Conservation (phyloP, 306 rosid genomes). For the Trichosanthes cucumerina region DNA sequence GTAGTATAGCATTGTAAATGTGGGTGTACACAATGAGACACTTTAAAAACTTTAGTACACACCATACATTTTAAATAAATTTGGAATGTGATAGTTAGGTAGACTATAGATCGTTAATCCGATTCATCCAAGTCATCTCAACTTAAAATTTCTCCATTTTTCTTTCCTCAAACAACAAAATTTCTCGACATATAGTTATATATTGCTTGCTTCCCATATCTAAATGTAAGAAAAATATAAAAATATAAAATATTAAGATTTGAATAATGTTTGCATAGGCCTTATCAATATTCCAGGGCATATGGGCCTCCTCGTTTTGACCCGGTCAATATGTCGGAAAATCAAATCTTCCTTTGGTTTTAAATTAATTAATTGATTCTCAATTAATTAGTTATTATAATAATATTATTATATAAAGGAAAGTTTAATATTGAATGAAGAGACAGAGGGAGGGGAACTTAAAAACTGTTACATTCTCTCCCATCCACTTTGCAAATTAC, state of each 20-base stretch:
- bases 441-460: not conserved
- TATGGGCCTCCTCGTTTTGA: slow-evolving; percentile 32
- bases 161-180: not conserved
- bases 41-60: no score
- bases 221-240: not conserved
- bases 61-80: not conserved
- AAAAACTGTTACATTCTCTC: not conserved
- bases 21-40: no score
- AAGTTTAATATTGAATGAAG: not conserved
- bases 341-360: not conserved
- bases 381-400: not conserved
- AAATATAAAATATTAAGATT: not conserved
- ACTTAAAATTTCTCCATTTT: not conserved
- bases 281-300: slow-evolving; percentile 22
- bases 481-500: not conserved
- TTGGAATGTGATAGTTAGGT: not conserved
- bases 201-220: not conserved
- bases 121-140: not conserved
- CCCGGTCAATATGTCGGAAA: slow-evolving; percentile 36
- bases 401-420: not conserved
- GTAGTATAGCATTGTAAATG: no score
- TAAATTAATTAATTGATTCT: not conserved
- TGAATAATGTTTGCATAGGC: not conserved
- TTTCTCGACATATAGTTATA: not conserved
- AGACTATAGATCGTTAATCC: no score